Conservation (phyloP, 768 basidiomycete genomes). For the Termitomyces sp. region DNA sequence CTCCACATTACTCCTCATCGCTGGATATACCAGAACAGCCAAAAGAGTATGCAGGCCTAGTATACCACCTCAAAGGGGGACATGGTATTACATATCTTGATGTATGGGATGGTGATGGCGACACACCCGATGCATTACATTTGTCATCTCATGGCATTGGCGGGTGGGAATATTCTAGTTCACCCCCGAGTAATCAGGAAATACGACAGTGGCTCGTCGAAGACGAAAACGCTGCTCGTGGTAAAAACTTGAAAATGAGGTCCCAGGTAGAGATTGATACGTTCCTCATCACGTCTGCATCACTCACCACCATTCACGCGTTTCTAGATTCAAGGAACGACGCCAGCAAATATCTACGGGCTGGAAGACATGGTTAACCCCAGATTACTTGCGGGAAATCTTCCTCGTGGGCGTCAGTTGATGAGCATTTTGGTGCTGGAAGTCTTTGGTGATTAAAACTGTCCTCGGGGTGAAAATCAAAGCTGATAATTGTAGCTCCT, state of each 20-base stretch:
- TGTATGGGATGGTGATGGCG: slow-evolving; percentile 44
- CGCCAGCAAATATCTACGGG: slow-evolving; percentile 70
- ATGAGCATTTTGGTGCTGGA: slow-evolving; percentile 86
- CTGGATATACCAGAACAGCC: slow-evolving; percentile 65
- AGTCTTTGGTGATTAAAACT: slow-evolving; percentile 64
- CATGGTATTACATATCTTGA: slow-evolving; percentile 53
- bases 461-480: neutral
- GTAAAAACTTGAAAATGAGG: neutral
- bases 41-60: slow-evolving; percentile 75
- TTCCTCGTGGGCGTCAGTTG: slow-evolving; percentile 54
- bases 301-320: no score
- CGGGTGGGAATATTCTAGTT: slow-evolving; percentile 81
- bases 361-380: slow-evolving; percentile 49
- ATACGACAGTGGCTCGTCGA: slow-evolving; percentile 50
- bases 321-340: slow-evolving; percentile 62
- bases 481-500: slow-evolving; percentile 42
- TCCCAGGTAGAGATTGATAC: slow-evolving; percentile 42
- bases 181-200: slow-evolving; percentile 59
- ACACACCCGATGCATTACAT: neutral
- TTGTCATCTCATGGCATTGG: slow-evolving; percentile 31
- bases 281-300: neutral
- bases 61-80: slow-evolving; percentile 69
- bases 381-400: slow-evolving; percentile 11
- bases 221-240: slow-evolving; percentile 21
- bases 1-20: slow-evolving; percentile 77